Conservation (phyloP, 306 rosid genomes). For the Vachellia collinsii region DNA sequence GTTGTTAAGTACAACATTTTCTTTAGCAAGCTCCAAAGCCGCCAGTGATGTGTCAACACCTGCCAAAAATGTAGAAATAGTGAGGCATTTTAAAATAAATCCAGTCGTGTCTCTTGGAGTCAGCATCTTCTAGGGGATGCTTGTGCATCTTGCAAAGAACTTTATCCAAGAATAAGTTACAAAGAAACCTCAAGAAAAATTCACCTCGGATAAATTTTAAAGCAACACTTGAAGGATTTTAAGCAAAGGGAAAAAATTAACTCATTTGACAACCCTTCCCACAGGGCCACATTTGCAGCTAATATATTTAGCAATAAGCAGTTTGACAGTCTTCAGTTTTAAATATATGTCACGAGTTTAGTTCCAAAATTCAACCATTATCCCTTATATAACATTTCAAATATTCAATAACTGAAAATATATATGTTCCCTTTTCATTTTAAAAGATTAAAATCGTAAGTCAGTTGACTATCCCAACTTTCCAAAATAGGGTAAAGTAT, state of each 20-base stretch:
- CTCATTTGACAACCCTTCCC: constrained; percentile 4
- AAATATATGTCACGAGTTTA: neutral
- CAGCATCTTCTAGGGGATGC: neutral
- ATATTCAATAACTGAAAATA: neutral
- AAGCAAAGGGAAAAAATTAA: constrained; percentile 9
- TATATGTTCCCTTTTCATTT: constrained; percentile 27
- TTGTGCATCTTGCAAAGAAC: constrained; percentile 2
- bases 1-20: constrained; percentile 74
- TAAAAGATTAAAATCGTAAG: constrained; percentile 19
- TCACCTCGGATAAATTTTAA: constrained; percentile 27
- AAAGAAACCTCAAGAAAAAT: constrained; percentile 10
- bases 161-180: constrained; percentile 1
- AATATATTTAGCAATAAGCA: neutral
- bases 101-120: constrained; percentile 5
- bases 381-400: neutral
- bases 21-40: constrained; percentile 87
- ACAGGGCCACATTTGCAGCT: neutral
- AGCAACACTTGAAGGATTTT: neutral
- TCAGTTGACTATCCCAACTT: constrained; percentile 27
- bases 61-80: constrained; percentile 37
- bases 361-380: neutral
- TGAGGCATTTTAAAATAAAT: constrained; percentile 27
- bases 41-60: constrained; percentile 80
- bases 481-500: constrained; percentile 2
- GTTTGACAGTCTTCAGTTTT: neutral